A percentile compares a stretch with the other conserved stretches of the same genome.
Evolutionary conservation across 192 early-diverging fungal species (phyloP).

Genomic region (Jimgerdemannia lactiflua): DNA sequence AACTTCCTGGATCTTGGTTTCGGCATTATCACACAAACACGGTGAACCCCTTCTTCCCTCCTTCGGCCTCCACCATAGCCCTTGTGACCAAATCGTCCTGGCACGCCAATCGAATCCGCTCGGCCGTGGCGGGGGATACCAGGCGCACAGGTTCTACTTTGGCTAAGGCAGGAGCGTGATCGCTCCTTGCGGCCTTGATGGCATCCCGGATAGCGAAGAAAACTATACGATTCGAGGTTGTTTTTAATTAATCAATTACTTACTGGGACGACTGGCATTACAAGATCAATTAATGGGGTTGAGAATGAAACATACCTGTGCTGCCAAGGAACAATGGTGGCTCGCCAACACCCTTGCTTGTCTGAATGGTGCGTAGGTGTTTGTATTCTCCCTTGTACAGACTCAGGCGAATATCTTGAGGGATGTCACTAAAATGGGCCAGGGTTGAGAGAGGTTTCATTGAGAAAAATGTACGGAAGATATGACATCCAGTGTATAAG

Average conservation of each 20-base stretch:
- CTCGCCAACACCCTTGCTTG: slow-evolving; percentile 83
- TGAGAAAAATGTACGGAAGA: too few species aligned
- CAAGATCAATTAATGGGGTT: too few species aligned
- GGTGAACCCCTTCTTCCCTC: too few species aligned
- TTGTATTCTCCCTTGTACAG: slow-evolving; percentile 56
- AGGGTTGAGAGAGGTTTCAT: too few species aligned
- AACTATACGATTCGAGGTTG: too few species aligned
- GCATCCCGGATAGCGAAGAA: slow-evolving; percentile 83
- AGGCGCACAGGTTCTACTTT: slow-evolving; percentile 59
- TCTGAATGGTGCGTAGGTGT: slow-evolving; percentile 70
- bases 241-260: too few species aligned
- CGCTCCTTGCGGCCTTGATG: slow-evolving; percentile 61
- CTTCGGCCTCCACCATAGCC: slow-evolving; percentile 33
- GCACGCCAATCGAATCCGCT: slow-evolving; percentile 70
- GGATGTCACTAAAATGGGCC: too few species aligned
- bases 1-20: too few species aligned
- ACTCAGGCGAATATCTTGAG: slow-evolving; percentile 73
- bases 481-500: too few species aligned
- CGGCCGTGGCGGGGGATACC: slow-evolving; percentile 76
- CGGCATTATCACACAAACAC: too few species aligned
- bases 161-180: slow-evolving; percentile 34
- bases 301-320: too few species aligned
- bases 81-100: slow-evolving; percentile 56
- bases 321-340: slow-evolving; percentile 84
- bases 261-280: too few species aligned